Evolutionary conservation across 495 filamentous ascomycete genomes (phyloP), one percentile per base, ranked within the genome.

Genomic region (Aspergillus bertholletiae): DNA sequence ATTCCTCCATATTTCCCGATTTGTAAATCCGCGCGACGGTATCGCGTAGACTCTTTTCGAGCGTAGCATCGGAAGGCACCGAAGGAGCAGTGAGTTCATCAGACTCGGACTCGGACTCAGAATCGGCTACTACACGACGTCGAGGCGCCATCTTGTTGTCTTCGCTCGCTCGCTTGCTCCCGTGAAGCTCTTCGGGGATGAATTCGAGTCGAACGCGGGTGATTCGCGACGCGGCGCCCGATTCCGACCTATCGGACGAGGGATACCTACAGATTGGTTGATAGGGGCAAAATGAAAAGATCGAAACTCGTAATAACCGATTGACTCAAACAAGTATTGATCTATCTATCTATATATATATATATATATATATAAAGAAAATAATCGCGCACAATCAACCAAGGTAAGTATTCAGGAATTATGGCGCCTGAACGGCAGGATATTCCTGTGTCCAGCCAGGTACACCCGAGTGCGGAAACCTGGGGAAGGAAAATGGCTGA

Each of bases 11-110:
- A 8, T 87, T 78, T 11, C 81, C 80, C 2, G 73, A 59, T 47
- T 78, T 70, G 68, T 83, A 88, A 17, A 86, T 69, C 6, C 70
- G 63, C 23, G 73, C 74, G 32, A 92, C 85, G 2, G 77, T 77
- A 41, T 82, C 70, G 49, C 81, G 82, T 43, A 96, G 74, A 21
- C 73, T 78, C 37, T 73, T 67, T 56, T 85, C 81, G 7, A 85
- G 58, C 5, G 57, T 40, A 28, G 63, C 51, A 44, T 77, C 67
- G 12, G 77, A 68, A 24, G 65, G 75, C 15, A 53, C 32, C 4
- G 51, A 23, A 7, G 55, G 34, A 2, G 28, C 18, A 1, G 48
- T 32, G 2, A 44, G 39, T 17, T 43, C 46, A 9, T 66, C 64
- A 8, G 55, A 32, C 21, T 68, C 69, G 6, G 69, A 62, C 44